Evolutionary conservation across 768 basidiomycete species (phyloP).

Genomic region (Cyclocybe aegerita): DNA sequence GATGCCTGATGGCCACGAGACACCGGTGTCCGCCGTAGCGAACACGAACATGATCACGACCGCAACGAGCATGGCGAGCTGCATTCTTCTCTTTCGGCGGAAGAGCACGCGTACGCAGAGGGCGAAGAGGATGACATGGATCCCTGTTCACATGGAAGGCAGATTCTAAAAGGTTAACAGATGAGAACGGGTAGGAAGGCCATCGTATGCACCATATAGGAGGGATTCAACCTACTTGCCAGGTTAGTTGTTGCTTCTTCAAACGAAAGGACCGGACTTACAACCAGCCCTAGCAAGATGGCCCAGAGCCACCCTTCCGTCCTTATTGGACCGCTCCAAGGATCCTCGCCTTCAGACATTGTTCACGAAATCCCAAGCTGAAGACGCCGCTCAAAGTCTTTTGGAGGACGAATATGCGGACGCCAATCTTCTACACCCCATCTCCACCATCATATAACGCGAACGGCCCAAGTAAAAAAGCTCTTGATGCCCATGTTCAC

Average conservation of each 20-base stretch:
- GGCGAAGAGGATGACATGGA: slow-evolving; percentile 28
- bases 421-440: too few species aligned
- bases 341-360: too few species aligned
- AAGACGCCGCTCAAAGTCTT: too few species aligned
- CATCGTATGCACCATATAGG: slow-evolving; percentile 22
- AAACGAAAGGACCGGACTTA: slow-evolving; percentile 1
- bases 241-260: background rate
- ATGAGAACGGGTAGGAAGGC: too few species aligned
- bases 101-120: slow-evolving; percentile 20
- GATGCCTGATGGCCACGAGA: slow-evolving; percentile 15
- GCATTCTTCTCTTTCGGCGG: slow-evolving; percentile 7
- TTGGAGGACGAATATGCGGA: too few species aligned
- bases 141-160: slow-evolving; percentile 15
- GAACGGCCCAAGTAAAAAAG: too few species aligned
- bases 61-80: slow-evolving; percentile 14
- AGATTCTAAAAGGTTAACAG: too few species aligned
- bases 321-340: too few species aligned
- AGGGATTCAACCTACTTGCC: slow-evolving; percentile 22
- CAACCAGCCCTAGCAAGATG: slow-evolving; percentile 10
- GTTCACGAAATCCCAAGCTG: too few species aligned
- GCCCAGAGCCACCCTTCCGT: background rate
- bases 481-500: too few species aligned
- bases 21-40: slow-evolving; percentile 20
- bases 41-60: slow-evolving; percentile 18
- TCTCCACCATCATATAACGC: too few species aligned